phyloP scores from a whole-genome alignment of 371 early-diverging fungal species.

The Mucor circinelloides region DNA sequence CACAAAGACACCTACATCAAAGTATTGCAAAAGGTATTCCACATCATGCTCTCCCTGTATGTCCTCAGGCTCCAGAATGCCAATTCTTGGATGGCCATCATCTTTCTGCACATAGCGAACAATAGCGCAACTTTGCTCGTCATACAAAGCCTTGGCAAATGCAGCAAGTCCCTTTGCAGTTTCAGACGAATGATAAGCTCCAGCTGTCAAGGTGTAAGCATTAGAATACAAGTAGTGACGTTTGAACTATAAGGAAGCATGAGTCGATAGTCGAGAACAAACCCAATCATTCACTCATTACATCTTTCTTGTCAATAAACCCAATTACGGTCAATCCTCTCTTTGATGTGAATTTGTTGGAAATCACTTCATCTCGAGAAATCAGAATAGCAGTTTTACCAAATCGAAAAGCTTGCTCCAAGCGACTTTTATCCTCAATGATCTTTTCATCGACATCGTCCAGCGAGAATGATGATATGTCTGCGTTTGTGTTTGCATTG shows the following conservation, averaged over 20 bases:
- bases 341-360: conserved; percentile 53
- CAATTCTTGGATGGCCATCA: conserved; percentile 64
- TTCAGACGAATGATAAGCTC: conserved; percentile 2
- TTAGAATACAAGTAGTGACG: conserved; percentile 60
- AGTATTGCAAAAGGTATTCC: conserved; percentile 46
- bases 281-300: neutral
- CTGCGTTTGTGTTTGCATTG: conserved; percentile 17
- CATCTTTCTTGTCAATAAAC: conserved; percentile 40
- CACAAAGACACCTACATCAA: conserved; percentile 45
- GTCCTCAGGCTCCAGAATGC: conserved; percentile 39
- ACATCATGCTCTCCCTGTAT: conserved; percentile 2
- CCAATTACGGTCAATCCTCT: conserved; percentile 68
- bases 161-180: conserved; percentile 54
- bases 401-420: conserved; percentile 68
- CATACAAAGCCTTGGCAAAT: conserved; percentile 56
- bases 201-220: conserved; percentile 53
- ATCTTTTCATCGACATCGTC: neutral
- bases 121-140: conserved; percentile 54
- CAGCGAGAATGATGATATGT: neutral
- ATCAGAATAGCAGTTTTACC: conserved; percentile 73
- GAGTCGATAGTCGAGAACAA: neutral
- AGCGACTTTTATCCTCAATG: neutral
- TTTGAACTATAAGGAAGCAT: conserved; percentile 45
- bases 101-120: conserved; percentile 64
- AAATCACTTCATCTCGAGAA: conserved; percentile 60